These are phyloP conservation scores for Rugonectria rugulosa DNA, from an alignment of 2,329 filamentous ascomycete genomes.

Conservation along the genomic window DNA sequence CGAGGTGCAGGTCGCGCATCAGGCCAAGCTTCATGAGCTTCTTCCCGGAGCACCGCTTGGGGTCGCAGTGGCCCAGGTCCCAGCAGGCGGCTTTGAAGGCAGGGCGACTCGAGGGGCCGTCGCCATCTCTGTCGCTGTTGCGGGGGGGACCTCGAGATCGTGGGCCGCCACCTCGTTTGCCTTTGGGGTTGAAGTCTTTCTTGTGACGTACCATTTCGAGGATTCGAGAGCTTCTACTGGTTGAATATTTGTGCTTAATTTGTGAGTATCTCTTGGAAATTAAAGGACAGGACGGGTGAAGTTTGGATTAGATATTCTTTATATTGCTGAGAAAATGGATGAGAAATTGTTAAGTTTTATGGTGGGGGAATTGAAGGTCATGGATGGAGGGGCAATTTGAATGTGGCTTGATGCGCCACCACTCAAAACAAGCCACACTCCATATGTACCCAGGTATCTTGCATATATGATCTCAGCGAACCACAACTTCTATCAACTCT, in stretches of 20 bases:
- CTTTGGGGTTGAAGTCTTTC: constrained; percentile 79
- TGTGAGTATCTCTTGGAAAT: neutral
- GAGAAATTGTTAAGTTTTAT: neutral
- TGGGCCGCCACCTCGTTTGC: constrained; percentile 72
- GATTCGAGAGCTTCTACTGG: neutral
- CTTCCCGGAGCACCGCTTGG: constrained; percentile 96
- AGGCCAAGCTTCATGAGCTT: constrained; percentile 89
- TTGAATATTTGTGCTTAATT: neutral
- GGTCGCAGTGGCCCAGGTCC: constrained; percentile 97
- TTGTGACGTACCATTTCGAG: constrained; percentile 88
- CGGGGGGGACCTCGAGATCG: constrained; percentile 59
- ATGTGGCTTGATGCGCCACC: neutral
- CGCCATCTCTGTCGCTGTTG: constrained; percentile 49
- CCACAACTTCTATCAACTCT: too few species aligned
- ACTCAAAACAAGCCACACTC: neutral
- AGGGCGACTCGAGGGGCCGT: constrained; percentile 48
- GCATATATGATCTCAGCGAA: too few species aligned
- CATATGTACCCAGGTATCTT: neutral
- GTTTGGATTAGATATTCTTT: neutral
- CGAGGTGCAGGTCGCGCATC: constrained; percentile 91
- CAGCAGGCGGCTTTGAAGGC: constrained; percentile 94
- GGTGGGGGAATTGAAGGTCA: neutral
- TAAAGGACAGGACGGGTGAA: neutral
- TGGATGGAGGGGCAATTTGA: constrained; percentile 3
- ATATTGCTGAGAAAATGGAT: neutral